Conservation (phyloP, 495 filamentous ascomycete species). For the Patellaria atrata region DNA sequence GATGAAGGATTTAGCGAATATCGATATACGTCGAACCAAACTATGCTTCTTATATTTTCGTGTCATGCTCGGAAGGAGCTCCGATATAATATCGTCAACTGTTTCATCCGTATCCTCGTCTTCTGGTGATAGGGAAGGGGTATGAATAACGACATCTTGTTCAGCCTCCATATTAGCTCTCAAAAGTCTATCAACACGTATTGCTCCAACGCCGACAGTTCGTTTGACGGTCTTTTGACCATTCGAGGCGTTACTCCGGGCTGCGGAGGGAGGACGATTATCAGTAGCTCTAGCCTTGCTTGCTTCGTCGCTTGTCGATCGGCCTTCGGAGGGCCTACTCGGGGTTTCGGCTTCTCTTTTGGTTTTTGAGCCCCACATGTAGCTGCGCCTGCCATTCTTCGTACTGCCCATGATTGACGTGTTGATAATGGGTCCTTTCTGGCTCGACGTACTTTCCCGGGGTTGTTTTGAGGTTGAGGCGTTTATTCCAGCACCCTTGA, state of each 20-base stretch:
- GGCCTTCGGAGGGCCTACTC: conserved; percentile 31
- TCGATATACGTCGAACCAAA: conserved; percentile 54
- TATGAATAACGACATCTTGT: conserved; percentile 66
- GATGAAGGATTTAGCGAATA: conserved; percentile 63
- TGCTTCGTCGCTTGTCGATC: conserved; percentile 9
- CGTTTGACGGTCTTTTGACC: conserved; percentile 37
- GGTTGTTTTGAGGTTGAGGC: conserved; percentile 23
- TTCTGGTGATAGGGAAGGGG: conserved; percentile 35
- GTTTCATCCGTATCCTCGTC: conserved; percentile 37
- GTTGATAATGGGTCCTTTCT: conserved; percentile 21
- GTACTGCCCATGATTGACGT: conserved; percentile 30
- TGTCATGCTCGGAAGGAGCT: conserved; percentile 56
- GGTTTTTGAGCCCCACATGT: conserved; percentile 58
- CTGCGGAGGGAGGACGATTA: conserved; percentile 26
- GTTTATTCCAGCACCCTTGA: conserved; percentile 17
- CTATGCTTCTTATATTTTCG: conserved; percentile 59
- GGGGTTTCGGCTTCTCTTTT: conserved; percentile 24
- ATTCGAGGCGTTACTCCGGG: conserved; percentile 29
- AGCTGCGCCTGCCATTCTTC: conserved; percentile 55
- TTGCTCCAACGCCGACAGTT: conserved; percentile 63
- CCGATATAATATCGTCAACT: conserved; percentile 62
- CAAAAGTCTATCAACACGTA: conserved; percentile 68
- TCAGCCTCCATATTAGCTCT: conserved; percentile 63
- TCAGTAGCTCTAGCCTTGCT: conserved; percentile 9
- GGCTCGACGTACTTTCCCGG: conserved; percentile 28